phyloP scores from a whole-genome alignment of 1,139 yeast species.

The Lipomyces yarrowii region DNA sequence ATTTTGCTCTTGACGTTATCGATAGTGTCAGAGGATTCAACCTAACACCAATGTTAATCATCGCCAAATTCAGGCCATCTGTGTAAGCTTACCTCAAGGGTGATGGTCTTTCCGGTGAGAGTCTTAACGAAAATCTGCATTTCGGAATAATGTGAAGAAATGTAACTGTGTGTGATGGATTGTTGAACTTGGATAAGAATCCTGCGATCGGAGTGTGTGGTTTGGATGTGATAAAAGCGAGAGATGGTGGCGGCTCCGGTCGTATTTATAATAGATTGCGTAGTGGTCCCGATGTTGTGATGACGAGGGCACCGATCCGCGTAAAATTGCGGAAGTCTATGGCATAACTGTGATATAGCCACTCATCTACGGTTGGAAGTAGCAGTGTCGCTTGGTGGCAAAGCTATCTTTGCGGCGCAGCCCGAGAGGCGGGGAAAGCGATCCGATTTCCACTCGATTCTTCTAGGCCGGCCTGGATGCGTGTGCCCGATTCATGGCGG shows the following conservation, averaged over 20 bases:
- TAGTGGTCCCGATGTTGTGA: neutral
- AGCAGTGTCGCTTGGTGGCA: neutral
- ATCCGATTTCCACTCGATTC: neutral
- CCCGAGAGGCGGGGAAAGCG: neutral
- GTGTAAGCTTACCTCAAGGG: slow-evolving; percentile 58
- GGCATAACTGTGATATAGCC: neutral
- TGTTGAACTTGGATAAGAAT: neutral
- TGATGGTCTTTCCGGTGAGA: slow-evolving; percentile 84
- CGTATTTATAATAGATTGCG: slow-evolving; percentile 6
- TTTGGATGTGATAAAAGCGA: neutral
- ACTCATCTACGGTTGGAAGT: neutral
- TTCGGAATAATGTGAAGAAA: neutral
- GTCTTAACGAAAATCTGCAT: slow-evolving; percentile 66
- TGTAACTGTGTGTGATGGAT: too few relatives aligned
- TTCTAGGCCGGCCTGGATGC: neutral
- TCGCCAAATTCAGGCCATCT: neutral
- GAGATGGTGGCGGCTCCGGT: neutral
- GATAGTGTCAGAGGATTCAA: slow-evolving; percentile 97
- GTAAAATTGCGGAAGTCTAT: neutral
- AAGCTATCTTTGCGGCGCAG: neutral
- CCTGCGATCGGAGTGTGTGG: neutral
- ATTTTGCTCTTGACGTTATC: slow-evolving; percentile 98
- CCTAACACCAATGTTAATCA: slow-evolving; percentile 48
- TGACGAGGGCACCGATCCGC: neutral
- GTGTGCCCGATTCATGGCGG: neutral